A percentile compares a stretch with the other conserved stretches of the same genome.
Conservation (phyloP, 768 basidiomycete genomes). For the Mycena amicta region DNA sequence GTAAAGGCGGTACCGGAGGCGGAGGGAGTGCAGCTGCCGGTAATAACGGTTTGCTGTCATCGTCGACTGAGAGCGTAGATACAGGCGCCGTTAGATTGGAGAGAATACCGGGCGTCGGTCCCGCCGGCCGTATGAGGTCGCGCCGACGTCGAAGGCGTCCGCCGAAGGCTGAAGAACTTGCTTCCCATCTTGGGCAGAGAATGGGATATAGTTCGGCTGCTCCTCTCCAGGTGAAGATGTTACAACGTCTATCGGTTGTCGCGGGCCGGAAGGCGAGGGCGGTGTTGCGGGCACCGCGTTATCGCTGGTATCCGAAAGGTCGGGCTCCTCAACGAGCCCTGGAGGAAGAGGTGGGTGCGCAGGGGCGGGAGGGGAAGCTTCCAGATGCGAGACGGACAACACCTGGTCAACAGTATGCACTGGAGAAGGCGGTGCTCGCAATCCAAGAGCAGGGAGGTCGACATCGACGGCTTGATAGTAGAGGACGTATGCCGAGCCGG, state of each 20-base stretch:
- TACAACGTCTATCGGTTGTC: slow-evolving; percentile 9
- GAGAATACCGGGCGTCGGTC: slow-evolving; percentile 32
- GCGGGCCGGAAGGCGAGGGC: slow-evolving; percentile 21
- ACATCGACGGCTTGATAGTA: slow-evolving; percentile 96
- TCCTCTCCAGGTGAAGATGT: slow-evolving; percentile 13
- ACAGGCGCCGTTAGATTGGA: slow-evolving; percentile 18
- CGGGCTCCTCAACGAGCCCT: slow-evolving; percentile 30
- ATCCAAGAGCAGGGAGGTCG: slow-evolving; percentile 69
- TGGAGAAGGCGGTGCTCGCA: slow-evolving; percentile 42
- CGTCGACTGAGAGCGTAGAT: slow-evolving; percentile 8
- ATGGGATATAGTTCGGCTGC: not conserved
- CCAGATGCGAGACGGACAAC: slow-evolving; percentile 22
- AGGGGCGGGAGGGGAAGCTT: slow-evolving; percentile 29
- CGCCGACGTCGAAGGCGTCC: slow-evolving; percentile 36
- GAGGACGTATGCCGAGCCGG: slow-evolving; percentile 92
- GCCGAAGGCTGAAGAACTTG: slow-evolving; percentile 35
- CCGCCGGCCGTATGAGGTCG: slow-evolving; percentile 19
- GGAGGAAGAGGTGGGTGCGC: slow-evolving; percentile 30
- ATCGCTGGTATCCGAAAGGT: slow-evolving; percentile 31
- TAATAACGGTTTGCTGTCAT: slow-evolving; percentile 12
- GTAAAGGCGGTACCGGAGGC: slow-evolving; percentile 31
- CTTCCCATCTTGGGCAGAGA: slow-evolving; percentile 19
- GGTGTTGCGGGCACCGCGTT: slow-evolving; percentile 28
- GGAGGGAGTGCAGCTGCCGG: slow-evolving; percentile 9
- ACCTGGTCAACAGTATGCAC: slow-evolving; percentile 28